Conservation (phyloP, 768 basidiomycete genomes). For the Pleurotus sapidus region DNA sequence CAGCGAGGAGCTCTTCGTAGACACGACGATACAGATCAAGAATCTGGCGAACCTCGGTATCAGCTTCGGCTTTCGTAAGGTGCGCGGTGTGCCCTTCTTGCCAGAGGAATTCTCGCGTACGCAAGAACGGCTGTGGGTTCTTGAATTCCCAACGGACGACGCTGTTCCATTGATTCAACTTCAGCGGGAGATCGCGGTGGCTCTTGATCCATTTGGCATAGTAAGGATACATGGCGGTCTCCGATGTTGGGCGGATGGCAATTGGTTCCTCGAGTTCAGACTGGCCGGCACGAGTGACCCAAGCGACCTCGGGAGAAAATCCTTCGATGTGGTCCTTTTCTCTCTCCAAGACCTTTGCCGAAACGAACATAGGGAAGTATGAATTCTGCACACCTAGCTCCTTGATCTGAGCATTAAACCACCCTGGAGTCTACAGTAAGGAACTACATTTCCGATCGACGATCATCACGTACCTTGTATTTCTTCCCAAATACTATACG, state of each 20-base stretch:
- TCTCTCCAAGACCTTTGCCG: constrained; percentile 84
- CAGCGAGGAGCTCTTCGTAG: constrained; percentile 95
- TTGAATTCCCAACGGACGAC: constrained; percentile 99
- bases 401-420: constrained; percentile 93
- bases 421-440: constrained; percentile 43
- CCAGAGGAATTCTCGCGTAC: constrained; percentile 99
- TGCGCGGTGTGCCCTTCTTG: constrained; percentile 99
- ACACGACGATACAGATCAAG: constrained; percentile 94
- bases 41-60: constrained; percentile 87
- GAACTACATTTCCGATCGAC: background rate
- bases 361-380: constrained; percentile 99
- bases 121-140: constrained; percentile 98
- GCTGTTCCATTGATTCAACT: constrained; percentile 98
- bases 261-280: constrained; percentile 97
- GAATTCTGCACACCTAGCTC: constrained; percentile 94
- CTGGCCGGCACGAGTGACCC: constrained; percentile 94
- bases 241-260: constrained; percentile 96
- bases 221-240: constrained; percentile 99
- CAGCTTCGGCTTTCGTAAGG: constrained; percentile 87
- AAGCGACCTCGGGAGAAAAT: constrained; percentile 99
- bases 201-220: constrained; percentile 99
- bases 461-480: constrained; percentile 68
- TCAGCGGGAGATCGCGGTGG: constrained; percentile 94
- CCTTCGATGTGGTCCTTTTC: constrained; percentile 99
- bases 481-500: constrained; percentile 94